phyloP scores from a whole-genome alignment of 257 asterid genomes.

The Forsythia viridissima region DNA sequence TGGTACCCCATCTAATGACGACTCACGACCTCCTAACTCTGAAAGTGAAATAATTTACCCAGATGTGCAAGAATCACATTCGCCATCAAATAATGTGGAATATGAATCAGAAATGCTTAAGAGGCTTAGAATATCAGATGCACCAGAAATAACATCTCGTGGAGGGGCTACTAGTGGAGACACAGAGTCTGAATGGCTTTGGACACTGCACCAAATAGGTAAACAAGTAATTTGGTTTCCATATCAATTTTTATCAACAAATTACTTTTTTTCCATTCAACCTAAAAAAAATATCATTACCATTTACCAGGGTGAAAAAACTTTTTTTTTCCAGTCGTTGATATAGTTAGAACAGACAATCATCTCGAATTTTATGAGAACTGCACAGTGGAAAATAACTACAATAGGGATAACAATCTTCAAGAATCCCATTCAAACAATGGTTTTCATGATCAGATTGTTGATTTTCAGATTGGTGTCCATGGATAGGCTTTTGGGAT shows the following conservation, averaged over 20 bases:
- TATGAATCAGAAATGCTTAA: slow-evolving; percentile 45
- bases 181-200: slow-evolving; percentile 94
- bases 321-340: slow-evolving; percentile 63
- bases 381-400: neutral
- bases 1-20: slow-evolving; percentile 45
- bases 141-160: slow-evolving; percentile 57
- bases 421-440: no score
- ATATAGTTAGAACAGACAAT: slow-evolving; percentile 95
- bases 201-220: slow-evolving; percentile 98
- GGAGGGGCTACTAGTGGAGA: slow-evolving; percentile 61
- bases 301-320: slow-evolving; percentile 16
- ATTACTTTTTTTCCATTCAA: slow-evolving; percentile 1
- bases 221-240: slow-evolving; percentile 12
- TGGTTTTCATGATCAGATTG: no score
- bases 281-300: slow-evolving; percentile 5
- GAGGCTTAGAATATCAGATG: slow-evolving; percentile 63
- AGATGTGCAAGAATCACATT: slow-evolving; percentile 35
- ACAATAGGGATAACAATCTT: no score
- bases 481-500: no score
- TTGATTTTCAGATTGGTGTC: no score
- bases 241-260: slow-evolving; percentile 1
- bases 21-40: slow-evolving; percentile 38
- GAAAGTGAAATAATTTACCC: slow-evolving; percentile 46
- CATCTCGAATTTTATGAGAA: slow-evolving; percentile 94
- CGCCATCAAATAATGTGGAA: slow-evolving; percentile 46